Percentiles rank a stretch among this genome's conserved stretches.
Conservation (phyloP, 345 rosid species). For the Dimocarpus longan region DNA sequence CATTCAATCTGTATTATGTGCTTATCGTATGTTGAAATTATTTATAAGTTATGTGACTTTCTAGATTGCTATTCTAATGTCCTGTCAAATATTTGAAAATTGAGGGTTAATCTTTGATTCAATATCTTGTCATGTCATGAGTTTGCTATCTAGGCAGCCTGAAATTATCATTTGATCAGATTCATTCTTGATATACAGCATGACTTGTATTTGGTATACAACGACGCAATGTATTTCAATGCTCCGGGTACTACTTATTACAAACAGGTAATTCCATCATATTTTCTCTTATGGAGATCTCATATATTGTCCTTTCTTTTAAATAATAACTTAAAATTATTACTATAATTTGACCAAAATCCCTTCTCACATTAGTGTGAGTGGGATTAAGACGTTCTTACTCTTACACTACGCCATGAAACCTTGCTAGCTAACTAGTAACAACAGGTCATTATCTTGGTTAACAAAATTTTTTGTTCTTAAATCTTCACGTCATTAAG, state of each 20-base stretch:
- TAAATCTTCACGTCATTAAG: background rate
- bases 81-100: constrained; percentile 1
- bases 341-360: no score
- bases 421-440: no score
- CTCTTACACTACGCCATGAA: no score
- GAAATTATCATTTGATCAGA: constrained; percentile 25
- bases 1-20: background rate
- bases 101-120: background rate
- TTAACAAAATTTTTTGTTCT: background rate
- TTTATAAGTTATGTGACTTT: background rate
- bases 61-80: background rate
- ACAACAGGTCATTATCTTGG: background rate
- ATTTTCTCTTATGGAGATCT: constrained; percentile 3
- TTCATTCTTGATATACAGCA: constrained; percentile 23
- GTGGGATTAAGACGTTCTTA: no score
- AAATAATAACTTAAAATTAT: no score
- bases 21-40: background rate
- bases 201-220: constrained; percentile 28
- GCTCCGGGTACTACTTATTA: constrained; percentile 33
- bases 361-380: no score
- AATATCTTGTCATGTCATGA: background rate
- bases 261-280: constrained; percentile 29
- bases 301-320: no score
- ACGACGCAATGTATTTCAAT: constrained; percentile 38
- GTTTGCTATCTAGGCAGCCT: background rate